Base-by-base conservation (phyloP, 495 filamentous ascomycete genomes). In the Massariosphaeria phaeospora region DNA sequence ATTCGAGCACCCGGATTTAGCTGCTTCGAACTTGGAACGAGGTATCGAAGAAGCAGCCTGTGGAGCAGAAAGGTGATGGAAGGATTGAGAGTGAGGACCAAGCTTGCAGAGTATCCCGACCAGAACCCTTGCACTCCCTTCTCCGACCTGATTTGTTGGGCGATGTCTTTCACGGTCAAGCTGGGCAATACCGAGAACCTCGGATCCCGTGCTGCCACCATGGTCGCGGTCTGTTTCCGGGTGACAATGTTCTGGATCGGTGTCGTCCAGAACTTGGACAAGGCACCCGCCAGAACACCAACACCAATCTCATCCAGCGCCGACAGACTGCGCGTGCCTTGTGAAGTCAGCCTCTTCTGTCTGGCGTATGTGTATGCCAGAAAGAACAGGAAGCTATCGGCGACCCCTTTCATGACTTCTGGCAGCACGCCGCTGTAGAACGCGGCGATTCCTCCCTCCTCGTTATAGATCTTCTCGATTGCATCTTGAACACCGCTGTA, bases 21-120 rank as follows among this genome's bases (percentile, higher is more conserved):
- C 33, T 79, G 73, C 21, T 72, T 69, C 0, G 74, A 61, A 0
- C 73, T 67, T 0, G 79, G 70, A 0, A 88, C 72, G 12, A 84
- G 53, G 4, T 73, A 57, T 43, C 79, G 77, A 65, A 84, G 84
- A 7, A 91, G 70, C 7, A 81, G 62, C 57, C 85, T 83, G 59
- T 95, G 86, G 15, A 95, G 72, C 60, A 91, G 83, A 63, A 95
- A 91, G 0, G 91, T 96, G 50, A 95, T 73, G 43, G 83, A 83
- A 8, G 91, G 91, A 63, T 96, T 96, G 0, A 96, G 72, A 0
- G 91, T 91, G 27, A 96, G 68, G 43, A 95, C 75, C 44, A 93
- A 67, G 24, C 78, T 80, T 0, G 89, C 89, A 11, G 85, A 85
- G 69, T 96, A 96, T 2, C 91, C 91, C 0, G 89, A 86, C 91